These are phyloP conservation scores for barley (Hordeum vulgare) DNA, from an alignment of 176 grass and related monocot genomes.

Conservation along the genomic window MorexV3_pseudomolecules_assembly NC_058519.1:19267361-19267860, in stretches of 20 bases:
- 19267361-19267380: no score
- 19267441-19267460: no score
- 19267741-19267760: slow-evolving; percentile 45
- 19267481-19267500: not conserved
- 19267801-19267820: slow-evolving; percentile 42
- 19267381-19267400: no score
- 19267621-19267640: not conserved
- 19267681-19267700: not conserved
- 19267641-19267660: not conserved
- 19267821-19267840: slow-evolving; percentile 34
- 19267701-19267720: not conserved
- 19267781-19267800: slow-evolving; percentile 23
- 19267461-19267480: no score
- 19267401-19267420: not conserved
- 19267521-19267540: not conserved
- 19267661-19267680: not conserved
- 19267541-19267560: not conserved
- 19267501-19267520: not conserved
- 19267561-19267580: no score
- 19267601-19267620: not conserved
- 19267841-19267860: slow-evolving; percentile 33
- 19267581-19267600: not conserved
- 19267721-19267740: slow-evolving; percentile 32
- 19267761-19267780: slow-evolving; percentile 12
- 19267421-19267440: no score